Conservation (phyloP, 1,284 basidiomycete genomes). For the Pseudozyma tsukubaensis region DNA sequence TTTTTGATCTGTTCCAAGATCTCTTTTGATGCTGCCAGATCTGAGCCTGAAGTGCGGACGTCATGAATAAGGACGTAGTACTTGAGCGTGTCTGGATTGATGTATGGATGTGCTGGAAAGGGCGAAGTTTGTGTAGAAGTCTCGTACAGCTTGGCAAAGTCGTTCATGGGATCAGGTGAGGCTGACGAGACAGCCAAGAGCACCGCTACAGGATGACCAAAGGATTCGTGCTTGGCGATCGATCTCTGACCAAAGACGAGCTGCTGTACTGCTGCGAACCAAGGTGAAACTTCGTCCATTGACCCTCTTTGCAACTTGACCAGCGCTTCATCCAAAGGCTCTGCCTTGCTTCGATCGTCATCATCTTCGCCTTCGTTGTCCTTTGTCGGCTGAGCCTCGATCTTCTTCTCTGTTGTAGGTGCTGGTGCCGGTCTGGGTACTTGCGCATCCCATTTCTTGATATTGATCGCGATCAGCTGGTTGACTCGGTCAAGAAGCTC, state of each 20-base stretch:
- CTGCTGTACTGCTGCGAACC: slow-evolving; percentile 54
- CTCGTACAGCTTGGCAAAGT: slow-evolving; percentile 64
- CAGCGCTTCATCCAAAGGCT: slow-evolving; percentile 19
- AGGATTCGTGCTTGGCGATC: slow-evolving; percentile 54
- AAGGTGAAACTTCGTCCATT: slow-evolving; percentile 50
- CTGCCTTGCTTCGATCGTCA: neutral
- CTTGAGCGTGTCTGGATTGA: slow-evolving; percentile 60
- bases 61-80: slow-evolving; percentile 67
- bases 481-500: slow-evolving; percentile 49
- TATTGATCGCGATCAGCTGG: slow-evolving; percentile 49
- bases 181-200: slow-evolving; percentile 59
- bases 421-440: slow-evolving; percentile 3
- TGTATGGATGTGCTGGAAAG: slow-evolving; percentile 53
- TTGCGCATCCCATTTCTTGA: slow-evolving; percentile 48
- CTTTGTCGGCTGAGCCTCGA: too few relatives aligned
- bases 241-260: slow-evolving; percentile 41
- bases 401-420: neutral
- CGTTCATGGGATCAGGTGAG: slow-evolving; percentile 65
- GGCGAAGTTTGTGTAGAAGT: slow-evolving; percentile 35
- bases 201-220: slow-evolving; percentile 51
- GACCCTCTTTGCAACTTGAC: slow-evolving; percentile 17
- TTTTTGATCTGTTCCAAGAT: slow-evolving; percentile 62
- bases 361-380: neutral
- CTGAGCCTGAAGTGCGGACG: slow-evolving; percentile 40
- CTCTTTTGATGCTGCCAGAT: slow-evolving; percentile 51